A percentile compares a stretch with the other conserved stretches of the same genome.
phyloP scores from a whole-genome alignment of 495 filamentous ascomycete genomes.

The Podospora bellae-mahoneyi region DNA sequence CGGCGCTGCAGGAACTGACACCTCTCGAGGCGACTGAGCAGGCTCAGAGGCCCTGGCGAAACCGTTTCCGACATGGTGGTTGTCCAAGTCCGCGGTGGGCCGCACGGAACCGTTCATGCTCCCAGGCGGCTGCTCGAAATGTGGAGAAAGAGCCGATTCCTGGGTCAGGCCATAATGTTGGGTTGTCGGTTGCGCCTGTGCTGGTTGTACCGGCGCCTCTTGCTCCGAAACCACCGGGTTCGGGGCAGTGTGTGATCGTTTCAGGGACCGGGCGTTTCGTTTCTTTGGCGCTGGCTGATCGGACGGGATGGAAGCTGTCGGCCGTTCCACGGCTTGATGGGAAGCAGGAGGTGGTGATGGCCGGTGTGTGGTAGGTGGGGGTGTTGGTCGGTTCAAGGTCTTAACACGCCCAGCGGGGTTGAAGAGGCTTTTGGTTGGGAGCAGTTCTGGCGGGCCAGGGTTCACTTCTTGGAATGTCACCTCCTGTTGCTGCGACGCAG shows the following conservation, averaged over 20 bases:
- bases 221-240: constrained; percentile 16
- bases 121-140: not conserved
- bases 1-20: not conserved
- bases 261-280: constrained; percentile 21
- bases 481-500: constrained; percentile 23
- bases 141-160: not conserved
- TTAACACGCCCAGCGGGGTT: constrained; percentile 35
- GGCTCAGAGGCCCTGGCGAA: constrained; percentile 1
- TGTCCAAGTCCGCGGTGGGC: not conserved
- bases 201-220: not conserved
- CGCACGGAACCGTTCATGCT: not conserved
- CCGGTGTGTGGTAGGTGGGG: constrained; percentile 22
- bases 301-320: constrained; percentile 13
- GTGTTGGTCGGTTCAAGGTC: constrained; percentile 23
- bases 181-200: constrained; percentile 8
- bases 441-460: constrained; percentile 43
- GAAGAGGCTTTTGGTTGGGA: constrained; percentile 46
- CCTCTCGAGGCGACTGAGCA: not conserved
- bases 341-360: constrained; percentile 7
- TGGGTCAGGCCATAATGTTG: constrained; percentile 5
- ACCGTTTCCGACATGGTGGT: not conserved
- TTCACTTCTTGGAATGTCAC: constrained; percentile 41
- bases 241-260: constrained; percentile 31
- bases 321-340: not conserved
- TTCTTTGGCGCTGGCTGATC: constrained; percentile 21